A percentile compares a stretch with the other conserved stretches of the same genome.
Evolutionary conservation across 352 stramenopile genomes (phyloP).

Genomic region (Pythium rhizo-oryzae): DNA sequence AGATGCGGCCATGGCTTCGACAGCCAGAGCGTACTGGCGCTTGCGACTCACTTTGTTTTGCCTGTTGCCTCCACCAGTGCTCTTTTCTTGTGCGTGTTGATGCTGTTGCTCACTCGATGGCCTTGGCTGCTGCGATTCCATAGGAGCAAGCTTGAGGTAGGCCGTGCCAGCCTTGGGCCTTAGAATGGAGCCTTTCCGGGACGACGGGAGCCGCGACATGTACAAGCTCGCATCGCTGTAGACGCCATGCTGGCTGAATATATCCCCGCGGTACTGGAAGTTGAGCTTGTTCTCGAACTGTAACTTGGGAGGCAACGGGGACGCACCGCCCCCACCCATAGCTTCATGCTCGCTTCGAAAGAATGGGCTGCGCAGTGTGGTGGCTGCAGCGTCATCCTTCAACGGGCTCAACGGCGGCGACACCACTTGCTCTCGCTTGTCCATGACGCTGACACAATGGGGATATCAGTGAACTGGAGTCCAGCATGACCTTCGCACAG

Average conservation of each 20-base stretch:
- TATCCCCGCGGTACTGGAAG: constrained; percentile 73
- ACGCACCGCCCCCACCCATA: not conserved
- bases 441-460: constrained; percentile 9
- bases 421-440: constrained; percentile 6
- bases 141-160: constrained; percentile 60
- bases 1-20: constrained; percentile 74
- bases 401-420: not conserved
- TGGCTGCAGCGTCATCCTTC: not conserved
- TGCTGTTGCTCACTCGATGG: not conserved
- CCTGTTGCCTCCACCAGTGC: constrained; percentile 13
- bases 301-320: constrained; percentile 7
- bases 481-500: not conserved
- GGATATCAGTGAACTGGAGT: not conserved
- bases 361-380: constrained; percentile 6
- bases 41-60: constrained; percentile 46
- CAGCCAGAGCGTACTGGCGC: constrained; percentile 60
- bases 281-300: constrained; percentile 41
- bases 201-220: constrained; percentile 67
- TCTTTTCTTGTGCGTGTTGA: not conserved
- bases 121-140: constrained; percentile 13
- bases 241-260: constrained; percentile 72
- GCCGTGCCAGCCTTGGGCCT: constrained; percentile 34
- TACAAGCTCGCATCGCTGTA: constrained; percentile 73
- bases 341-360: constrained; percentile 22
- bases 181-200: constrained; percentile 41